phyloP scores from a whole-genome alignment of 2,329 filamentous ascomycete genomes.

The Aspergillus quadricinctus region DNA sequence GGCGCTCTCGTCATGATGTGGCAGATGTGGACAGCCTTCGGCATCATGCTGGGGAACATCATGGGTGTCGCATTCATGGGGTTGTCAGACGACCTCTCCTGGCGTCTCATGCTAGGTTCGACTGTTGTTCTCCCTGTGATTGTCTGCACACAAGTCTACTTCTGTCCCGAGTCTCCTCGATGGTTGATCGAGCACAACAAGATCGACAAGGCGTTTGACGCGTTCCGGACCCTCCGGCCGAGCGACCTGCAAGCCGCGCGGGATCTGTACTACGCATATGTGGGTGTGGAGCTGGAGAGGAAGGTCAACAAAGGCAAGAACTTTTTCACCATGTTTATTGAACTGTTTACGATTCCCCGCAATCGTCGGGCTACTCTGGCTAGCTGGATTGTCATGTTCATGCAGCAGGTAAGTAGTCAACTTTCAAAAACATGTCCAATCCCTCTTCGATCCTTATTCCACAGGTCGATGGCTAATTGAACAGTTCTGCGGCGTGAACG shows the following conservation, averaged over 20 bases:
- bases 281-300: conserved; percentile 58
- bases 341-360: conserved; percentile 57
- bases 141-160: conserved; percentile 56
- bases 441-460: not conserved
- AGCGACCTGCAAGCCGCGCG: conserved; percentile 43
- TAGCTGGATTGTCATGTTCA: conserved; percentile 62
- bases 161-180: conserved; percentile 54
- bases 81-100: conserved; percentile 55
- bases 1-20: conserved; percentile 79
- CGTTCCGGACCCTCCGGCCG: conserved; percentile 41
- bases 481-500: conserved; percentile 43
- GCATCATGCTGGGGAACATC: conserved; percentile 54
- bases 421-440: not conserved
- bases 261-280: conserved; percentile 45
- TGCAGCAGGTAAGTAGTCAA: conserved; percentile 51
- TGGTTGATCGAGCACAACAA: conserved; percentile 46
- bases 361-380: conserved; percentile 60
- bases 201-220: conserved; percentile 39
- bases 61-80: conserved; percentile 60
- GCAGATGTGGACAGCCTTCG: conserved; percentile 57
- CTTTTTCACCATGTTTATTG: conserved; percentile 52
- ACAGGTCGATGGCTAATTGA: not conserved
- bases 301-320: conserved; percentile 49
- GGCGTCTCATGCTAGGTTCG: conserved; percentile 66
- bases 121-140: conserved; percentile 60